phyloP scores from a whole-genome alignment of 345 rosid genomes.

The Odontarrhena argentea region DNA sequence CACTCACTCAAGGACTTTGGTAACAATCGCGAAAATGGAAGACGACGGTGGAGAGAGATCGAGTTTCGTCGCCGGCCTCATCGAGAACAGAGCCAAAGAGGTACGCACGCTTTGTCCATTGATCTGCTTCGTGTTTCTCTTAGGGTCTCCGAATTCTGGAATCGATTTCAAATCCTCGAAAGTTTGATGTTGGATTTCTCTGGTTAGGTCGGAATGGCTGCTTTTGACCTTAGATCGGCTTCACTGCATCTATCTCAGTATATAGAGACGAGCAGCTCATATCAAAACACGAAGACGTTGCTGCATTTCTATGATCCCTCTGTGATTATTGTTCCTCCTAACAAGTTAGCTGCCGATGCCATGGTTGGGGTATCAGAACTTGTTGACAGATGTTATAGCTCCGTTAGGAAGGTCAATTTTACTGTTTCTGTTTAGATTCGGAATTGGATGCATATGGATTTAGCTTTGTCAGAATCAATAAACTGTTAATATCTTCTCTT shows the following conservation, averaged over 20 bases:
- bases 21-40: conserved; percentile 46
- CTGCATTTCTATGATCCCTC: conserved; percentile 81
- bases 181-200: neutral
- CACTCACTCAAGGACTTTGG: conserved; percentile 3
- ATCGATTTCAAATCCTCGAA: neutral
- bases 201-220: conserved; percentile 88
- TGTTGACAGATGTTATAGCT: conserved; percentile 63
- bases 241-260: conserved; percentile 92
- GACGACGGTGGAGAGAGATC: conserved; percentile 86
- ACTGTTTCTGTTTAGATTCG: conserved; percentile 1
- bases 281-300: conserved; percentile 86
- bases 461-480: conserved; percentile 8
- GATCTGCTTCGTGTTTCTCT: conserved; percentile 23
- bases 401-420: conserved; percentile 72
- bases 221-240: conserved; percentile 90
- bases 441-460: neutral
- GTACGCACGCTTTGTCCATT: conserved; percentile 39
- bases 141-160: conserved; percentile 22
- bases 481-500: conserved; percentile 18
- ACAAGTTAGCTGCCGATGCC: conserved; percentile 80
- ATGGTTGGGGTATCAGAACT: conserved; percentile 92
- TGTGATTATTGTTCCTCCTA: conserved; percentile 81
- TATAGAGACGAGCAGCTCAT: conserved; percentile 93
- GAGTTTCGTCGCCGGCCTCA: conserved; percentile 77
- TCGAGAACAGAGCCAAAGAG: conserved; percentile 97